These are phyloP conservation scores for Vitis hybrid DNA, from an alignment of 177 flowering plant species.

Conservation along the genomic window DNA sequence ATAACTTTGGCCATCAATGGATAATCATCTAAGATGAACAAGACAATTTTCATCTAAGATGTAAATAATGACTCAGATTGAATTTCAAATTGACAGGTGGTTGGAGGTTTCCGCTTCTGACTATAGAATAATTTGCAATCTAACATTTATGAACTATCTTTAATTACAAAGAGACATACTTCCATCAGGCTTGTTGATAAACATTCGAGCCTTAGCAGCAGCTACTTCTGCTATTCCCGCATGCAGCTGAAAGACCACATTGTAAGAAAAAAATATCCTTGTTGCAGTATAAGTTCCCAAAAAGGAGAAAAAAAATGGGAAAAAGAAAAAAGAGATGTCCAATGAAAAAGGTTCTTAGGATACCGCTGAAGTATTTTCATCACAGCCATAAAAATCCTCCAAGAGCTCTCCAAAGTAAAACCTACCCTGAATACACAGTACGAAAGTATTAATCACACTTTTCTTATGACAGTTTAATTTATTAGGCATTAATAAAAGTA, in stretches of 20 bases:
- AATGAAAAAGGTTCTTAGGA: background rate
- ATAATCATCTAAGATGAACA: too few relatives aligned
- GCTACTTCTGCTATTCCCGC: conserved; percentile 95
- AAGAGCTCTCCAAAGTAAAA: conserved; percentile 87
- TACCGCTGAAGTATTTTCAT: conserved; percentile 68
- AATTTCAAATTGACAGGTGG: too few relatives aligned
- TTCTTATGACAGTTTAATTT: background rate
- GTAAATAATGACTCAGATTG: too few relatives aligned
- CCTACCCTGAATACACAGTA: conserved; percentile 63
- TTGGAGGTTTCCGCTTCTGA: too few relatives aligned
- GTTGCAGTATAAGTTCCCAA: background rate
- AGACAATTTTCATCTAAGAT: too few relatives aligned
- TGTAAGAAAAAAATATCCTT: conserved; percentile 7
- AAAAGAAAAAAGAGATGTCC: background rate
- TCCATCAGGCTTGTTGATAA: conserved; percentile 96
- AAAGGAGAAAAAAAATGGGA: background rate
- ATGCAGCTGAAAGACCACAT: conserved; percentile 65
- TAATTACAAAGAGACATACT: conserved; percentile 46
- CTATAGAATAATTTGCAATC: too few relatives aligned
- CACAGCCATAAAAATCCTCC: conserved; percentile 67
- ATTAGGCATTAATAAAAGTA: background rate
- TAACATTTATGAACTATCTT: background rate
- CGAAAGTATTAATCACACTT: background rate
- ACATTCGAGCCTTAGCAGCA: conserved; percentile 98
- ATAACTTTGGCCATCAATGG: too few relatives aligned